phyloP scores from a whole-genome alignment of 345 rosid genomes.

The Aquilaria sinensis region DNA sequence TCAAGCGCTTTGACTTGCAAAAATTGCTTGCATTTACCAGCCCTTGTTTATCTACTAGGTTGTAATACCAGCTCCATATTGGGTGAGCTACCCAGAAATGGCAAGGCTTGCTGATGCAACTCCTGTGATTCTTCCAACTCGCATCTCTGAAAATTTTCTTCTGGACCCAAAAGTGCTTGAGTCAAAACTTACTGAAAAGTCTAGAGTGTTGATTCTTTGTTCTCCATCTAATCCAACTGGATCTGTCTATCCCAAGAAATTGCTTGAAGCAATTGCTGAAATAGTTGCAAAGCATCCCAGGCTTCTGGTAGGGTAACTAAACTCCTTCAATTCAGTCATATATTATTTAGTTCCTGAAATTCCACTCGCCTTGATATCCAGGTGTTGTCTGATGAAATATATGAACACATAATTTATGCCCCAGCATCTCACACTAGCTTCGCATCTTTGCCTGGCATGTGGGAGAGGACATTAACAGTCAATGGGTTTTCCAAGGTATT shows the following conservation, averaged over 20 bases:
- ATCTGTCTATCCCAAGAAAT: slow-evolving; percentile 81
- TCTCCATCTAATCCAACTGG: slow-evolving; percentile 99
- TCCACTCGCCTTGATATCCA: slow-evolving; percentile 16
- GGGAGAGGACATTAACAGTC: slow-evolving; percentile 87
- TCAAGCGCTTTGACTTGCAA: slow-evolving; percentile 4
- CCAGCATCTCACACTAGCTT: slow-evolving; percentile 92
- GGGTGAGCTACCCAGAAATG: slow-evolving; percentile 98
- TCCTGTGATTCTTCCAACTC: slow-evolving; percentile 83
- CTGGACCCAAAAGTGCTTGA: slow-evolving; percentile 81
- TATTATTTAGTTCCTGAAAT: slow-evolving; percentile 15
- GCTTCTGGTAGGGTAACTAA: slow-evolving; percentile 58
- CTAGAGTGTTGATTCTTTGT: slow-evolving; percentile 84
- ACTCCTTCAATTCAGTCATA: slow-evolving; percentile 4
- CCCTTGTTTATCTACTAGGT: slow-evolving; percentile 40
- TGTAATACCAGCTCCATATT: slow-evolving; percentile 91
- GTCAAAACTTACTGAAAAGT: slow-evolving; percentile 66
- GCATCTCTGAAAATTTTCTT: slow-evolving; percentile 74
- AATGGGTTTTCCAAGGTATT: slow-evolving; percentile 97
- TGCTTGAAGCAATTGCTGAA: slow-evolving; percentile 88
- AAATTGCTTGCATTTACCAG: slow-evolving; percentile 1
- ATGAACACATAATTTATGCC: slow-evolving; percentile 91
- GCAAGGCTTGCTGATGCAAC: slow-evolving; percentile 93
- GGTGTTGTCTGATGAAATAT: slow-evolving; percentile 96
- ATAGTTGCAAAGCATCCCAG: slow-evolving; percentile 90
- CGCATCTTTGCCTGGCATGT: slow-evolving; percentile 96